Evolutionary conservation across 441 rosid genomes (phyloP).

Genomic region (Gossypium gossypioides): DNA sequence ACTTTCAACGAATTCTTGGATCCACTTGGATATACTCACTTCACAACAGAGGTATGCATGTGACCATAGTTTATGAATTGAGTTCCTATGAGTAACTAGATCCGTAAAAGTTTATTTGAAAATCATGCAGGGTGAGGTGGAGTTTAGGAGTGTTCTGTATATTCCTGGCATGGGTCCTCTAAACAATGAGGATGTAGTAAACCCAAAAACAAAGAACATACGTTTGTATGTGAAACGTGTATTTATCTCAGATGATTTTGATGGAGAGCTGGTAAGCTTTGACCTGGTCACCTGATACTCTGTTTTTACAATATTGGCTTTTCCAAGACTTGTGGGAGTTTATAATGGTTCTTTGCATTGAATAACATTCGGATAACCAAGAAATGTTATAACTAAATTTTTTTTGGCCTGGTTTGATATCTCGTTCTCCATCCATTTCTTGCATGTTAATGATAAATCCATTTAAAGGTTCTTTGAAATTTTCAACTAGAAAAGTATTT

Average conservation of each 20-base stretch:
- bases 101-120: constrained; percentile 3
- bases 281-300: background rate
- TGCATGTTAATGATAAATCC: background rate
- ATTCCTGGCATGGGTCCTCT: constrained; percentile 98
- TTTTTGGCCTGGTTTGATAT: background rate
- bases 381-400: background rate
- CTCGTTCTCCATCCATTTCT: background rate
- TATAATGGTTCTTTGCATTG: background rate
- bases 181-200: constrained; percentile 72
- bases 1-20: constrained; percentile 89
- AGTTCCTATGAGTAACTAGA: background rate
- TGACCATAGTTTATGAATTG: background rate
- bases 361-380: background rate
- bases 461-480: background rate
- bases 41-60: constrained; percentile 71
- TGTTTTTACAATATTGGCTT: background rate
- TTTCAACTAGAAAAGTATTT: background rate
- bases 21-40: constrained; percentile 73
- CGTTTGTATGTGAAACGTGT: constrained; percentile 89
- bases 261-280: constrained; percentile 86
- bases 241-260: constrained; percentile 97
- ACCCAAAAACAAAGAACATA: constrained; percentile 86
- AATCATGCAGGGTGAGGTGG: constrained; percentile 79
- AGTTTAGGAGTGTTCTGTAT: constrained; percentile 86
- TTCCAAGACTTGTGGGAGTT: background rate